phyloP scores from a whole-genome alignment of 768 basidiomycete species.

The Mycena polygramma region DNA sequence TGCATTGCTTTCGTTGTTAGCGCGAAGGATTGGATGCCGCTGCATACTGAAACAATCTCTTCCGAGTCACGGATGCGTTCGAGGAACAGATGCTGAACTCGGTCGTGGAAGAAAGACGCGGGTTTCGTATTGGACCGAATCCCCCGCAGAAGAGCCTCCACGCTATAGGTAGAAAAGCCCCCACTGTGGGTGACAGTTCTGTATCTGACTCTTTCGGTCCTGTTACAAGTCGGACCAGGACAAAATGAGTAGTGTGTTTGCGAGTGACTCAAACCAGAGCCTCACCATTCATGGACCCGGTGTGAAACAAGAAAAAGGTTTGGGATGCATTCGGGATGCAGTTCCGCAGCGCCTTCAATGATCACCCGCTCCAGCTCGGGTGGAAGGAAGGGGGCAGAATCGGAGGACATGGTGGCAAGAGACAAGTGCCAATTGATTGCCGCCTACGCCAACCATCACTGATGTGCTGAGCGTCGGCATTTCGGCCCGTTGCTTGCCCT shows the following conservation, averaged over 20 bases:
- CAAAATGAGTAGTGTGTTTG: no score
- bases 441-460: no score
- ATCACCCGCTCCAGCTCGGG: conserved; percentile 11
- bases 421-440: no score
- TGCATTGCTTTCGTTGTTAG: background rate
- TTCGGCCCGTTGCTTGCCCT: no score
- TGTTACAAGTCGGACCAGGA: background rate
- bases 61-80: background rate
- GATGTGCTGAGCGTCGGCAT: no score
- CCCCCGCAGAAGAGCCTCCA: background rate
- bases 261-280: background rate
- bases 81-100: conserved; percentile 10
- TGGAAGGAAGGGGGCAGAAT: conserved; percentile 3
- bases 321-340: background rate
- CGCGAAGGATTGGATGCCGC: background rate
- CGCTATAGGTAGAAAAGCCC: background rate
- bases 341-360: background rate
- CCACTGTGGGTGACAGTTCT: background rate
- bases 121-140: conserved; percentile 1
- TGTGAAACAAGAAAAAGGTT: conserved; percentile 11
- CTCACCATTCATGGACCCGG: conserved; percentile 19
- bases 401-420: background rate
- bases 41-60: conserved; percentile 1
- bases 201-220: conserved; percentile 17
- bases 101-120: conserved; percentile 2